phyloP scores from a whole-genome alignment of 106 monocot species.

The Chionographis japonica region DNA sequence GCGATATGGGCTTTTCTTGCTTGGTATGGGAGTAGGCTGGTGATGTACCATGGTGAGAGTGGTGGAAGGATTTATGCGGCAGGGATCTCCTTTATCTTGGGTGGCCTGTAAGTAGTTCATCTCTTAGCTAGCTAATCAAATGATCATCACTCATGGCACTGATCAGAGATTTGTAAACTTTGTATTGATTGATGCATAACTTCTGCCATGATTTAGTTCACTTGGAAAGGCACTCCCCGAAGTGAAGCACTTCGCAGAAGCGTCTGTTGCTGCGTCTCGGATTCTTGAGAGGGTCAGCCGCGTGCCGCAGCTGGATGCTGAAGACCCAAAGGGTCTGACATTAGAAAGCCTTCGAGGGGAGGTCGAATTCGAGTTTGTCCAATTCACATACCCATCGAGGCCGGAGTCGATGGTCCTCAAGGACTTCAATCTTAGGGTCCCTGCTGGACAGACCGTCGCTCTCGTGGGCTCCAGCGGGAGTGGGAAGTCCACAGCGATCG shows the following conservation, averaged over 20 bases:
- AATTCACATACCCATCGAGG: conserved; percentile 60
- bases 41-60: conserved; percentile 65
- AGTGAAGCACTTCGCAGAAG: conserved; percentile 75
- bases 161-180: too few relatives aligned
- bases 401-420: conserved; percentile 41
- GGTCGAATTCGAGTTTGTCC: conserved; percentile 40
- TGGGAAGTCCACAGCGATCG: conserved; percentile 70
- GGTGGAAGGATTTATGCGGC: conserved; percentile 76
- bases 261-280: conserved; percentile 43
- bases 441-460: conserved; percentile 58
- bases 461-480: conserved; percentile 70
- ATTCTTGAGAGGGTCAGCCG: conserved; percentile 57
- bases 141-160: too few relatives aligned
- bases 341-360: conserved; percentile 34
- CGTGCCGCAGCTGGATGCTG: conserved; percentile 36
- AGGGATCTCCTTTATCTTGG: conserved; percentile 66
- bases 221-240: conserved; percentile 81
- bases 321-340: conserved; percentile 27
- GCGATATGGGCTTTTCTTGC: conserved; percentile 86
- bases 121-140: too few relatives aligned
- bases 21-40: conserved; percentile 78
- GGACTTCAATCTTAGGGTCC: conserved; percentile 43
- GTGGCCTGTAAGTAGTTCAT: conserved; percentile 56
- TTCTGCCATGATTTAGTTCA: conserved; percentile 25
- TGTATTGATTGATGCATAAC: neutral